Percentiles rank a stretch among this genome's conserved stretches.
Evolutionary conservation across 2,329 filamentous ascomycete species (phyloP).

Genomic region (Pseudogymnoascus sp.): DNA sequence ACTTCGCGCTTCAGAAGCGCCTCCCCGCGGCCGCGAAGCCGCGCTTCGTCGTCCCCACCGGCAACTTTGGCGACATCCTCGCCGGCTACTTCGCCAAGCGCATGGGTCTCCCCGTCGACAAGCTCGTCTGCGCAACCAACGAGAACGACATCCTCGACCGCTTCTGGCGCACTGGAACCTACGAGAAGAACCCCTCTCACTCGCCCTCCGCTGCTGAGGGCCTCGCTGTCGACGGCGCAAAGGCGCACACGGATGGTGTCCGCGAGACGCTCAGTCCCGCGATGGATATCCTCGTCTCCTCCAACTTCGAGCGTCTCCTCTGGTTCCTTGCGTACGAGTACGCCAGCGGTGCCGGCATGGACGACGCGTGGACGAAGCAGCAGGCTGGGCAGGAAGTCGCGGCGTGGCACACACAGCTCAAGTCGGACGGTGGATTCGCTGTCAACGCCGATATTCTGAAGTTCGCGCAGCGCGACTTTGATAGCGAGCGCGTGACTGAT

Average conservation of each 20-base stretch:
- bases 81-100: constrained; percentile 85
- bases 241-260: constrained; percentile 62
- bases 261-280: constrained; percentile 90
- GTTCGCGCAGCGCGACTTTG: constrained; percentile 66
- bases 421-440: constrained; percentile 72
- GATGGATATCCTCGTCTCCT: constrained; percentile 95
- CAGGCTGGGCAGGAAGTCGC: constrained; percentile 70
- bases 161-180: constrained; percentile 85
- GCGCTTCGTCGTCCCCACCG: constrained; percentile 84
- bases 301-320: constrained; percentile 91
- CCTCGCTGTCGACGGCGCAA: constrained; percentile 47
- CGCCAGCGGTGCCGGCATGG: constrained; percentile 50
- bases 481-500: constrained; percentile 67
- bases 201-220: constrained; percentile 50
- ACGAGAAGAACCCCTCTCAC: constrained; percentile 72
- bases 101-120: constrained; percentile 83
- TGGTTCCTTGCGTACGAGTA: constrained; percentile 85
- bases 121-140: constrained; percentile 88
- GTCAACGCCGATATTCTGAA: constrained; percentile 69
- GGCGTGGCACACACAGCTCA: constrained; percentile 72
- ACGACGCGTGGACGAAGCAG: constrained; percentile 58
- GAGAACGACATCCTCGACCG: constrained; percentile 95
- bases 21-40: constrained; percentile 50
- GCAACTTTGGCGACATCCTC: constrained; percentile 94
- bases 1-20: constrained; percentile 68